Base-by-base conservation (phyloP, 306 rosid species). In the Cucurbita argyrosperma region DNA sequence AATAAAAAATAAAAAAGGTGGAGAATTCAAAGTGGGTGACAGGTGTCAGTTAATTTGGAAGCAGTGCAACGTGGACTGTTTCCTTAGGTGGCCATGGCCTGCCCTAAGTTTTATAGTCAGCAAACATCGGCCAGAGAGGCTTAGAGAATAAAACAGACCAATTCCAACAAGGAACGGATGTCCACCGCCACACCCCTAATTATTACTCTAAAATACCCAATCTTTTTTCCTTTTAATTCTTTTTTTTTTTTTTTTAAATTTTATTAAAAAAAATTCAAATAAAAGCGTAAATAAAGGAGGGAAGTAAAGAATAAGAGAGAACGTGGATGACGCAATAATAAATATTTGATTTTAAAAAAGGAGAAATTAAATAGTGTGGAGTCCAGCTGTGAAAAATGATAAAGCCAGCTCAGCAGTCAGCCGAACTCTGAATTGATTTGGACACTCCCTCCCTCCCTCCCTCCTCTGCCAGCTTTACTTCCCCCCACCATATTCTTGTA, bases 311-410 rank as follows among this genome's bases (percentile, higher is more conserved):
- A 43, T n/a, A 65, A 46, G 55, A 10, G 13, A 19, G 19, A 67
- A 67, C 72, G 72, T 67, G 72, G 72, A 67, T 67, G 72, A 67
- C 72, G 72, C 3, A 67, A 67, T 64, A 64, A n/a, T 18, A 21
- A n/a, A 51, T 14, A 15, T 51, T 56, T 13, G 5, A 12, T n/a
- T n/a, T 57, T 10, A 1, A 64, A 64, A 3, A 21, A 15, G 37
- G 7, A 16, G 39, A 63, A 64, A 39, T 15, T 63, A n/a, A 52
- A 53, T n/a, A 23, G 1, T 2, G 66, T 60, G 18, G 43, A 65
- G 71, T 65, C 71, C 71, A 65, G 71, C 21, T 43, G 49, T 65
- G 53, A 65, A 43, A 35, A 43, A n/a, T 0, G 8, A 5, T 2
- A 43, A 65, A 10, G 72, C 72, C 72, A 65, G 72, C 72, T 65